phyloP scores from a whole-genome alignment of 1,139 yeast species.

The Spencermartinsiella ligniputridi region DNA sequence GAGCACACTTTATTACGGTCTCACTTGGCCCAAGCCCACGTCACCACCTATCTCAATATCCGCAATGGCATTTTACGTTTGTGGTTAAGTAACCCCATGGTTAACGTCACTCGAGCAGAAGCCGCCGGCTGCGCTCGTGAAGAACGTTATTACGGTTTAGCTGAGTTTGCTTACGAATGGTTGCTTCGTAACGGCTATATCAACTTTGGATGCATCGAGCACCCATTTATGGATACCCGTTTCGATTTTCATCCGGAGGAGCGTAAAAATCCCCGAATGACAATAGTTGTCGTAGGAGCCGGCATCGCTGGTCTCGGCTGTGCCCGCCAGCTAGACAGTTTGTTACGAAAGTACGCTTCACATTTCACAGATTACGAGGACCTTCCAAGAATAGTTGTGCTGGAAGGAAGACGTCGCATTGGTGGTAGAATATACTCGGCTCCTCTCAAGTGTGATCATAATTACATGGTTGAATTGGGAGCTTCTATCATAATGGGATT shows the following conservation, averaged over 20 bases:
- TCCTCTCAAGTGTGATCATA: constrained; percentile 28
- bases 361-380: constrained; percentile 36
- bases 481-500: constrained; percentile 41
- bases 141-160: constrained; percentile 37
- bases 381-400: constrained; percentile 36
- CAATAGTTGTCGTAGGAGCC: constrained; percentile 40
- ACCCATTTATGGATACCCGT: constrained; percentile 21
- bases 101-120: constrained; percentile 38
- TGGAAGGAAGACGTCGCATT: constrained; percentile 40
- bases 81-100: constrained; percentile 43
- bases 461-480: constrained; percentile 37
- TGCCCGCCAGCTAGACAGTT: constrained; percentile 40
- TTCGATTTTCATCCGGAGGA: constrained; percentile 20
- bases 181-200: constrained; percentile 41
- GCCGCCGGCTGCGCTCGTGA: constrained; percentile 43
- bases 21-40: constrained; percentile 35
- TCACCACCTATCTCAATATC: constrained; percentile 40
- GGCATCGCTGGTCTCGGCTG: constrained; percentile 42
- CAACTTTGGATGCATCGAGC: constrained; percentile 40
- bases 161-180: constrained; percentile 42
- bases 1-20: constrained; percentile 37
- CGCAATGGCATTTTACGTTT: constrained; percentile 41
- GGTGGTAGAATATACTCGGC: constrained; percentile 44
- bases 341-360: constrained; percentile 34
- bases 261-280: constrained; percentile 34